Percentiles rank a stretch among this genome's conserved stretches.
Evolutionary conservation across 768 basidiomycete genomes (phyloP).

Genomic region (Boletus insuetus): DNA sequence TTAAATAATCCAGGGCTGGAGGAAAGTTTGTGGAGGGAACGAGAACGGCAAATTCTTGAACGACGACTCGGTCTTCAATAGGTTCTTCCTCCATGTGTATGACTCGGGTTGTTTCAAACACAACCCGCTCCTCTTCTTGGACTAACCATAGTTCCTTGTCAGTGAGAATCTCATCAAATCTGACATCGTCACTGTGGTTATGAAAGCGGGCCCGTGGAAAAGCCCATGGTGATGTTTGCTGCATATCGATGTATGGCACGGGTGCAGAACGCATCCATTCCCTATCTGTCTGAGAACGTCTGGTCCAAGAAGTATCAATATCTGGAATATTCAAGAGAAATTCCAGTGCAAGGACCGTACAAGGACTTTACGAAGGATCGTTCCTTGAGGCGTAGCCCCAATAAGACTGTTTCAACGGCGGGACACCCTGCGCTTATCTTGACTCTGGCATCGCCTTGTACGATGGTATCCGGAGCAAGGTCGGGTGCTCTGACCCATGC

Average conservation of each 20-base stretch:
- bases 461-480: conserved; percentile 9
- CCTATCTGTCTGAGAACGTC: conserved; percentile 2
- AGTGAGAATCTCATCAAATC: not conserved
- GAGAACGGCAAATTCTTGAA: conserved; percentile 14
- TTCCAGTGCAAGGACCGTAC: not conserved
- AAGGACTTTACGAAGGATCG: conserved; percentile 13
- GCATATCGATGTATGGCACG: rapidly evolving
- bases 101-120: conserved; percentile 16
- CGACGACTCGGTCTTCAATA: not conserved
- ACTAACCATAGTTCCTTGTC: conserved; percentile 17
- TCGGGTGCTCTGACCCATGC: conserved; percentile 23
- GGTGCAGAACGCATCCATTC: not conserved
- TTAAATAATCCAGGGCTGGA: conserved; percentile 1
- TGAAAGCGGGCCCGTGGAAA: not conserved
- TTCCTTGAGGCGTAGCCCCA: conserved; percentile 23
- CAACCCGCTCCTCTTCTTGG: conserved; percentile 16
- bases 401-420: not conserved
- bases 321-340: not conserved
- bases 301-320: not conserved
- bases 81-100: not conserved
- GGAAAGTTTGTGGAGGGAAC: conserved; percentile 24
- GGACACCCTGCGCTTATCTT: conserved; percentile 17
- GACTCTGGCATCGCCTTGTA: conserved; percentile 13
- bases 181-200: not conserved
- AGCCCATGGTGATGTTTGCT: not conserved